phyloP scores from a whole-genome alignment of 2,329 filamentous ascomycete species.

The Achaetomium macrosporum region DNA sequence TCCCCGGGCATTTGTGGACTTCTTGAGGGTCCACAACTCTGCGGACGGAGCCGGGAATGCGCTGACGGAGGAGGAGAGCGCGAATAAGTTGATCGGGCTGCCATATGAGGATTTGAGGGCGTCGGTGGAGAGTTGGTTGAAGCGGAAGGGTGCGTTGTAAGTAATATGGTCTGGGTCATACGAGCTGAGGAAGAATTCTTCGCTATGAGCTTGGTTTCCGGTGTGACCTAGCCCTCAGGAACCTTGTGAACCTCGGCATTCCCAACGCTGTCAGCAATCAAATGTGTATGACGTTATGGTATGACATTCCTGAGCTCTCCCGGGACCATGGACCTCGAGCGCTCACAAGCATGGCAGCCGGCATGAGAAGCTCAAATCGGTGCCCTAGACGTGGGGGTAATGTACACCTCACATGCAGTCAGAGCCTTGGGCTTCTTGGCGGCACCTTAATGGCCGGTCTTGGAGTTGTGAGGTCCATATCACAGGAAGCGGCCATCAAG shows the following conservation, averaged over 20 bases:
- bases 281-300: too few species aligned
- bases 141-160: slow-evolving; percentile 23
- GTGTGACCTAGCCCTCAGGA: too few species aligned
- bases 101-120: slow-evolving; percentile 20
- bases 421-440: neutral
- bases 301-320: too few species aligned
- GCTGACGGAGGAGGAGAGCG: slow-evolving; percentile 22
- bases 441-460: slow-evolving; percentile 2
- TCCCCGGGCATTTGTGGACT: slow-evolving; percentile 28
- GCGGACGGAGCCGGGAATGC: slow-evolving; percentile 32
- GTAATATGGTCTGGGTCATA: too few species aligned
- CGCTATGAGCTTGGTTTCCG: neutral
- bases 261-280: too few species aligned
- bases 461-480: neutral
- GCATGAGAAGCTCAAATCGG: too few species aligned
- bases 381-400: too few species aligned
- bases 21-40: slow-evolving; percentile 30
- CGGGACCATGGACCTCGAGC: too few species aligned
- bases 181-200: neutral
- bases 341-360: too few species aligned
- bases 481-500: slow-evolving; percentile 5
- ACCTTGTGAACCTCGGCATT: too few species aligned
- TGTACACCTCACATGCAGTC: too few species aligned
- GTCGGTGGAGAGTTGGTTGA: slow-evolving; percentile 16
- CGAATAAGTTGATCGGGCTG: slow-evolving; percentile 19